phyloP scores from a whole-genome alignment of 2,329 filamentous ascomycete species.

The Colletotrichum godetiae region DNA sequence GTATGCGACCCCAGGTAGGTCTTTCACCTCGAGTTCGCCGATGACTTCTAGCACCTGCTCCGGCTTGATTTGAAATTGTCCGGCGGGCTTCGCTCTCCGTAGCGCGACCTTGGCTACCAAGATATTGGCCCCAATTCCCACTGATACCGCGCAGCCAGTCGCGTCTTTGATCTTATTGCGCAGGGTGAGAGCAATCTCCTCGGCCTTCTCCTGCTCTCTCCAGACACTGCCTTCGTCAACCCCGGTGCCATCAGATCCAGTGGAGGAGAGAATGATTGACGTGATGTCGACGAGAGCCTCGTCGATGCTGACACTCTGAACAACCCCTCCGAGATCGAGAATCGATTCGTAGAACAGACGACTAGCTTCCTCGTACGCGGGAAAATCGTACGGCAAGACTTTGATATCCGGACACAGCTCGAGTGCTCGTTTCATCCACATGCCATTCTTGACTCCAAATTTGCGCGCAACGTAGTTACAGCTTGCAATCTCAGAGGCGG shows the following conservation, averaged over 20 bases:
- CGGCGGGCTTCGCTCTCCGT: conserved; percentile 92
- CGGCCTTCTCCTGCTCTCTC: conserved; percentile 82
- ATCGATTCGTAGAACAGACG: conserved; percentile 88
- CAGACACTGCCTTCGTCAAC: conserved; percentile 76
- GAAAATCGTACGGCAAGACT: conserved; percentile 95
- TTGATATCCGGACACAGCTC: conserved; percentile 88
- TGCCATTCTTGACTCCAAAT: conserved; percentile 94
- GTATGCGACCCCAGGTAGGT: conserved; percentile 91
- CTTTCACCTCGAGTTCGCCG: conserved; percentile 79
- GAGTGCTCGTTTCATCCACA: conserved; percentile 97
- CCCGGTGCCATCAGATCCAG: conserved; percentile 73
- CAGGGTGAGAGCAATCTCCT: conserved; percentile 75
- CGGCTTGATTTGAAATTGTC: conserved; percentile 88
- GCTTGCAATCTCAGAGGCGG: conserved; percentile 93
- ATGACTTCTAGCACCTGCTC: conserved; percentile 83
- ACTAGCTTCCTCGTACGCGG: conserved; percentile 93
- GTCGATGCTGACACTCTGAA: conserved; percentile 97
- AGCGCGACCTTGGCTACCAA: conserved; percentile 91
- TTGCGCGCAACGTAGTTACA: conserved; percentile 93
- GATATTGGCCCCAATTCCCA: conserved; percentile 93
- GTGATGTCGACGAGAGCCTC: conserved; percentile 92
- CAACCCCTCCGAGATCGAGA: conserved; percentile 80
- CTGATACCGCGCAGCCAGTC: conserved; percentile 89
- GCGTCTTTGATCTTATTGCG: conserved; percentile 76
- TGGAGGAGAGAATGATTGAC: conserved; percentile 71